Percentiles rank a stretch among this genome's conserved stretches.
Evolutionary conservation across 2,329 filamentous ascomycete species (phyloP).

Genomic region (Neobulgaria alba): DNA sequence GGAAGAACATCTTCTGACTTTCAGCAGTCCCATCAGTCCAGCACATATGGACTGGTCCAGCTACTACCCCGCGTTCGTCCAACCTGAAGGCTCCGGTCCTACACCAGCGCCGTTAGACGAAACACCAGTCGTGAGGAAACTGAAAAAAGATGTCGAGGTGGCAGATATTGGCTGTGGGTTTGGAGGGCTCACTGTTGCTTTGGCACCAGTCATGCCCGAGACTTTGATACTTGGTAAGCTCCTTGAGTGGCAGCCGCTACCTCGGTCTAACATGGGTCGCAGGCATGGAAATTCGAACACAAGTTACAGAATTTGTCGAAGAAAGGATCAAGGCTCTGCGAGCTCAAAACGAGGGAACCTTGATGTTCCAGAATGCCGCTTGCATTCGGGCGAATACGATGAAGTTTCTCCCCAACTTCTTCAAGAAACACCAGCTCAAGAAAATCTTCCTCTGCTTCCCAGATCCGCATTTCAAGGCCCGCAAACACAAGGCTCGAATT

Average conservation of each 20-base stretch:
- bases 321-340: constrained; percentile 79
- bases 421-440: constrained; percentile 67
- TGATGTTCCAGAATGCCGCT: constrained; percentile 73
- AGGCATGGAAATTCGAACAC: constrained; percentile 88
- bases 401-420: constrained; percentile 99
- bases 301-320: constrained; percentile 85
- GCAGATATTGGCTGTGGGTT: constrained; percentile 98
- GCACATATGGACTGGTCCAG: constrained; percentile 84
- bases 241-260: background rate
- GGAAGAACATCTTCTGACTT: constrained; percentile 22
- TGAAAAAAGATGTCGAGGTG: constrained; percentile 71
- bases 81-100: too few relatives aligned
- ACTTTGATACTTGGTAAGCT: constrained; percentile 69
- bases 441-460: constrained; percentile 98
- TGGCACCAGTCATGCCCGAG: constrained; percentile 73
- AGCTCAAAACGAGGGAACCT: constrained; percentile 45
- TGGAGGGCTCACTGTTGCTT: constrained; percentile 78
- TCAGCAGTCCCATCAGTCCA: constrained; percentile 63
- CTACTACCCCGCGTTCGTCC: constrained; percentile 69
- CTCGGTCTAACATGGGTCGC: constrained; percentile 9
- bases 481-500: constrained; percentile 95
- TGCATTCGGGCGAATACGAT: constrained; percentile 92
- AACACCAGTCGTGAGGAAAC: constrained; percentile 19
- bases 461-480: constrained; percentile 93
- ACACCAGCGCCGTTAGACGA: constrained; percentile 21